phyloP scores from a whole-genome alignment of 306 rosid genomes.

The Prinsepia uniflora region DNA sequence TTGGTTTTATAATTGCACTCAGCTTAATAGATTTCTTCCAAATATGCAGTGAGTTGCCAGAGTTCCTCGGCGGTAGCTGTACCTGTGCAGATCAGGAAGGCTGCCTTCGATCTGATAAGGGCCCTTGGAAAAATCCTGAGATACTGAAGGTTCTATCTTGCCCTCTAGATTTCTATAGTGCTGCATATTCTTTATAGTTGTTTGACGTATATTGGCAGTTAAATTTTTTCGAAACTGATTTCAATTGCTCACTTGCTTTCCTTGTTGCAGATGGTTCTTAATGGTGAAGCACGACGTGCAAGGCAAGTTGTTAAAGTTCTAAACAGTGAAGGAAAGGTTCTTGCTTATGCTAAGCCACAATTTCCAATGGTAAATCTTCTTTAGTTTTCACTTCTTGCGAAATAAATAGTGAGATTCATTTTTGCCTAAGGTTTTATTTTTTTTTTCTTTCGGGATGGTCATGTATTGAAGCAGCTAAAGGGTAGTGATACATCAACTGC shows the following conservation, averaged over 20 bases:
- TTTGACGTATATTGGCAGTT: background rate
- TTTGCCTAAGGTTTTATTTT: background rate
- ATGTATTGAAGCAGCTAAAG: conserved; percentile 53
- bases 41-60: conserved; percentile 85
- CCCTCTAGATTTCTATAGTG: conserved; percentile 13
- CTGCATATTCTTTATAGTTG: background rate
- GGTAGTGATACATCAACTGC: conserved; percentile 97
- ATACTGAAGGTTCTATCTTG: conserved; percentile 64
- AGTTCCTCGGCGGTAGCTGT: conserved; percentile 90
- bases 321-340: conserved; percentile 83
- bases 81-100: conserved; percentile 87
- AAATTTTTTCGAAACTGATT: conserved; percentile 18
- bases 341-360: conserved; percentile 82
- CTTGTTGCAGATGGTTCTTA: conserved; percentile 70
- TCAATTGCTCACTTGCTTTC: conserved; percentile 24
- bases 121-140: conserved; percentile 95
- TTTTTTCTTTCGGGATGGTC: background rate
- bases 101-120: conserved; percentile 93
- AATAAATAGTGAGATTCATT: background rate
- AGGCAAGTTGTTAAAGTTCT: conserved; percentile 89
- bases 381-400: background rate
- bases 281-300: conserved; percentile 67
- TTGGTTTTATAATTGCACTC: conserved; percentile 15
- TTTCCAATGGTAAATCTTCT: conserved; percentile 57
- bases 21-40: conserved; percentile 21